phyloP scores from a whole-genome alignment of 2,329 filamentous ascomycete species.

The Aureobasidium pullulans region DNA sequence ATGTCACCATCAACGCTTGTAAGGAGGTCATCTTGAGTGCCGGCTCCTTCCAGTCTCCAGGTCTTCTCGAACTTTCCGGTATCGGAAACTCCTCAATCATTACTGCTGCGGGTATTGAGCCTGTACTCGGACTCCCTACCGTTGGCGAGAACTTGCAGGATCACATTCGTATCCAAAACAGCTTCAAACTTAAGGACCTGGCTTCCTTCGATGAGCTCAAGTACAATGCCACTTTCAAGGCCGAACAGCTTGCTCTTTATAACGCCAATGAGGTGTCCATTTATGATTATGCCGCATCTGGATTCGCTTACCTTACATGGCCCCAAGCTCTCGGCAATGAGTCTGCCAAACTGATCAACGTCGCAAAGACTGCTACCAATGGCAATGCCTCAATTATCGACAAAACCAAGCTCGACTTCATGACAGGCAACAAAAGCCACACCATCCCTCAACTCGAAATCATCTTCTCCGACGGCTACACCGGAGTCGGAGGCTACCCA shows the following conservation, averaged over 20 bases:
- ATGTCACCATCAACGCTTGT: conserved; percentile 24
- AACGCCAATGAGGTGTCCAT: conserved; percentile 18
- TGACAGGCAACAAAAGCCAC: not conserved
- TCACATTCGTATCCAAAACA: conserved; percentile 26
- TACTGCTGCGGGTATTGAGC: conserved; percentile 31
- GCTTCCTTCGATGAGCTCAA: conserved; percentile 14
- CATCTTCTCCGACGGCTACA: conserved; percentile 19
- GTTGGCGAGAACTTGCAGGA: conserved; percentile 46
- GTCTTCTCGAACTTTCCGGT: conserved; percentile 52
- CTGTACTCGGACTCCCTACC: conserved; percentile 30
- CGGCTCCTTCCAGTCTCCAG: conserved; percentile 49
- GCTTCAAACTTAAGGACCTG: conserved; percentile 25
- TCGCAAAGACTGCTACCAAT: conserved; percentile 28
- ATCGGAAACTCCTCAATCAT: conserved; percentile 40
- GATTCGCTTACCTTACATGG: conserved; percentile 31
- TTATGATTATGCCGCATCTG: conserved; percentile 19
- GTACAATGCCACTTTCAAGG: conserved; percentile 15
- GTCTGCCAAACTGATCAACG: conserved; percentile 21
- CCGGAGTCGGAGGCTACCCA: conserved; percentile 29
- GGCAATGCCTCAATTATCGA: conserved; percentile 25
- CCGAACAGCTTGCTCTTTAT: conserved; percentile 16
- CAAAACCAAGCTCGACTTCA: conserved; percentile 14
- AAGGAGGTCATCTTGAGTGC: conserved; percentile 48
- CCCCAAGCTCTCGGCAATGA: conserved; percentile 29
- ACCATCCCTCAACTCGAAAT: conserved; percentile 22